phyloP scores from a whole-genome alignment of 331 rosid species.

The Pyracantha coccinea region DNA sequence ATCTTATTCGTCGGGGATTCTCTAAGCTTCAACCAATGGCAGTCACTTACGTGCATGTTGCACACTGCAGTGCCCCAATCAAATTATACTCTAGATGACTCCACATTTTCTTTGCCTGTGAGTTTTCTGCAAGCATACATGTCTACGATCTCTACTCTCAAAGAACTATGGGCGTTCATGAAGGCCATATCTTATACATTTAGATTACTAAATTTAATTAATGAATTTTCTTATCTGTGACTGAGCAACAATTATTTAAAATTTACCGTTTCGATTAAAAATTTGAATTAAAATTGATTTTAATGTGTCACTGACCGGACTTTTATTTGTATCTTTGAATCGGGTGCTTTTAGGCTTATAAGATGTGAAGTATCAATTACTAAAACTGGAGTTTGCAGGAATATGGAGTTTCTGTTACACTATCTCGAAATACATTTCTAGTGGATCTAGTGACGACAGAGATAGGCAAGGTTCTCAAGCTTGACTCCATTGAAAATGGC shows the following conservation, averaged over 20 bases:
- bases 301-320: no score
- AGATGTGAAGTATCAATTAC: background rate
- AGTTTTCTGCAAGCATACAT: background rate
- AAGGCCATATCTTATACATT: background rate
- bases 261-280: no score
- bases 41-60: conserved; percentile 39
- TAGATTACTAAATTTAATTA: no score
- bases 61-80: conserved; percentile 28
- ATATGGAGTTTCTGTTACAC: conserved; percentile 9
- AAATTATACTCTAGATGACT: conserved; percentile 11
- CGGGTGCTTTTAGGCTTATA: background rate
- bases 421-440: conserved; percentile 17
- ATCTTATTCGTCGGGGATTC: conserved; percentile 46
- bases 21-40: conserved; percentile 39
- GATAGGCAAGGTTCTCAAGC: conserved; percentile 30
- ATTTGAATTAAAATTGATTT: no score
- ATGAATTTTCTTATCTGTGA: no score
- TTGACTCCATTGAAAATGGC: conserved; percentile 36
- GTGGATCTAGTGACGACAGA: conserved; percentile 29
- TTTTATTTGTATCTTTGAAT: background rate
- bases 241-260: no score
- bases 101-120: conserved; percentile 26
- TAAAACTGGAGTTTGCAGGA: conserved; percentile 1
- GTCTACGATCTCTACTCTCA: background rate
- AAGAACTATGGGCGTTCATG: background rate